These are phyloP conservation scores for Coprinopsis marcescibilis DNA, from an alignment of 768 basidiomycete genomes.

Conservation along the genomic window DNA sequence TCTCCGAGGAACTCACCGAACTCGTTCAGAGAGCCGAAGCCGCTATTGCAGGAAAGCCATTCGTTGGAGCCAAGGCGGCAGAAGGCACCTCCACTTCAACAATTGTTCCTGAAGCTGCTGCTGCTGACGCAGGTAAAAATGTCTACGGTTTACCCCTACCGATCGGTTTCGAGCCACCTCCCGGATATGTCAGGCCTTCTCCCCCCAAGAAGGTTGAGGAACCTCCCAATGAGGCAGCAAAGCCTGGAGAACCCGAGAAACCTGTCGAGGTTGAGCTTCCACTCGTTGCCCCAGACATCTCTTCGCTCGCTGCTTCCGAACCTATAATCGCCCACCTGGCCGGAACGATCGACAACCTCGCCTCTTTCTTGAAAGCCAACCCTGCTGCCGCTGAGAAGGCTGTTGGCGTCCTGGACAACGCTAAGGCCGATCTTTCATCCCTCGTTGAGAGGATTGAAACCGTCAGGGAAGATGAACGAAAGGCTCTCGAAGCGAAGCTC, in stretches of 20 bases:
- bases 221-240: slow-evolving; percentile 14
- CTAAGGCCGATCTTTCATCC: slow-evolving; percentile 73
- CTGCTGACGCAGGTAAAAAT: slow-evolving; percentile 27
- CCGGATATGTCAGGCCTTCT: slow-evolving; percentile 69
- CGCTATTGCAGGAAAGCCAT: slow-evolving; percentile 48
- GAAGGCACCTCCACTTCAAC: slow-evolving; percentile 15
- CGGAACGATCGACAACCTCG: slow-evolving; percentile 86
- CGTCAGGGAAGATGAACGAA: slow-evolving; percentile 74
- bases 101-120: slow-evolving; percentile 17
- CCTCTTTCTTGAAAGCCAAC: slow-evolving; percentile 73
- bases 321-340: slow-evolving; percentile 94
- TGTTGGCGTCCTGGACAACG: slow-evolving; percentile 68
- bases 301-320: slow-evolving; percentile 67
- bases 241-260: not conserved
- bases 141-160: slow-evolving; percentile 74
- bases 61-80: not conserved
- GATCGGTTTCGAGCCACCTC: slow-evolving; percentile 92
- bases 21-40: slow-evolving; percentile 70
- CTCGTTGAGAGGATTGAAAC: slow-evolving; percentile 74
- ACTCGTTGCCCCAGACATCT: slow-evolving; percentile 74
- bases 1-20: slow-evolving; percentile 60
- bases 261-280: slow-evolving; percentile 46
- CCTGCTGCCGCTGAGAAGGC: slow-evolving; percentile 64
- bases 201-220: slow-evolving; percentile 35
- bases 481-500: slow-evolving; percentile 53